phyloP scores from a whole-genome alignment of 140 eudicot genomes.

The Flaveria floridana region DNA sequence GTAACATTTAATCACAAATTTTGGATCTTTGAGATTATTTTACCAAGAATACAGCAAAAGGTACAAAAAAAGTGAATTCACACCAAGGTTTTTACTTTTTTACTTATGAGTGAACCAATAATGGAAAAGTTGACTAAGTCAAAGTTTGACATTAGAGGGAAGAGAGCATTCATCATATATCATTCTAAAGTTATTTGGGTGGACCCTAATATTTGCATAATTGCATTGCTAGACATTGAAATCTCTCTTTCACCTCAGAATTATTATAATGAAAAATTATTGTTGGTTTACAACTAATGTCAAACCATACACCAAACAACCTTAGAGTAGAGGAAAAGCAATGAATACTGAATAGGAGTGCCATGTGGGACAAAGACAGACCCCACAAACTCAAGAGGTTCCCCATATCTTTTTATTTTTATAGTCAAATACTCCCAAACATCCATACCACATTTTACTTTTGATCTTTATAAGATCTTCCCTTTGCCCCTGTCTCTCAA shows the following conservation, averaged over 20 bases:
- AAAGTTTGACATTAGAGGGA: constrained; percentile 39
- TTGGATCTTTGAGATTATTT: constrained; percentile 21
- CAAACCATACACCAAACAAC: constrained; percentile 43
- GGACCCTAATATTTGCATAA: constrained; percentile 36
- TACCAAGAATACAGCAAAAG: constrained; percentile 33
- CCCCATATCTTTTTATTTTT: constrained; percentile 36
- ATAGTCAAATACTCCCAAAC: constrained; percentile 42
- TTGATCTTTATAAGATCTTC: constrained; percentile 35
- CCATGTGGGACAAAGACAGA: constrained; percentile 35
- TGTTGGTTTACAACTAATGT: constrained; percentile 38
- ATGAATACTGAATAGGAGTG: constrained; percentile 32
- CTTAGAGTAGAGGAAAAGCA: constrained; percentile 42
- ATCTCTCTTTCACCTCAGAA: constrained; percentile 29
- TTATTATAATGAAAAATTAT: constrained; percentile 29
- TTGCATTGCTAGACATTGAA: constrained; percentile 32
- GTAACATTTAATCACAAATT: constrained; percentile 9
- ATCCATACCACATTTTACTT: constrained; percentile 40
- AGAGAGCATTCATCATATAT: constrained; percentile 35
- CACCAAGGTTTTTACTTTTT: constrained; percentile 28
- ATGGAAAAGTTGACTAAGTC: constrained; percentile 34
- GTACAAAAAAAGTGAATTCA: constrained; percentile 37
- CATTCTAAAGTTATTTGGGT: constrained; percentile 46
- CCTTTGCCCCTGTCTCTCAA: constrained; percentile 26
- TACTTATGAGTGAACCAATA: constrained; percentile 35
- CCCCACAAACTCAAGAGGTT: constrained; percentile 59